Percentiles rank a stretch among this genome's conserved stretches.
Evolutionary conservation across 2,329 filamentous ascomycete species (phyloP).

Genomic region (Bertia moriformis): DNA sequence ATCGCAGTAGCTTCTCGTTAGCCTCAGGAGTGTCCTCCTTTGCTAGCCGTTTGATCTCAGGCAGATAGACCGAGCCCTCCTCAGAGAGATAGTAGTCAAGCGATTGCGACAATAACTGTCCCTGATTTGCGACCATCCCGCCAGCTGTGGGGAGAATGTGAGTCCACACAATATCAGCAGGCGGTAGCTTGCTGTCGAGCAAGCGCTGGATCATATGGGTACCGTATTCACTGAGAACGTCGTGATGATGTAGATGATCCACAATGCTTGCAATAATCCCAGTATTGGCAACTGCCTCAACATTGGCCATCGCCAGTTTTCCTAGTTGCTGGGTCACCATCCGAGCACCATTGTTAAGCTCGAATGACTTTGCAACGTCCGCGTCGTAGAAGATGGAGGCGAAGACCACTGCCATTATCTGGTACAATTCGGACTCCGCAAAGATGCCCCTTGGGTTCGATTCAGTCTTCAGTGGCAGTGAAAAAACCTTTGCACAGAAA

Average conservation of each 20-base stretch:
- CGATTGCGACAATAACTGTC: slow-evolving; percentile 38
- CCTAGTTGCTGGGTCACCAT: slow-evolving; percentile 35
- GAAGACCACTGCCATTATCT: slow-evolving; percentile 40
- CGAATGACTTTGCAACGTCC: slow-evolving; percentile 41
- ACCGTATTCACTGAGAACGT: slow-evolving; percentile 38
- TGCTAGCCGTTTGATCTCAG: slow-evolving; percentile 34
- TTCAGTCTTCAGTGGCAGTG: slow-evolving; percentile 36
- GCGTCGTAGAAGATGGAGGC: slow-evolving; percentile 39
- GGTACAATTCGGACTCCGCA: slow-evolving; percentile 40
- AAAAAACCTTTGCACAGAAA: slow-evolving; percentile 37
- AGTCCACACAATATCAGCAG: slow-evolving; percentile 38
- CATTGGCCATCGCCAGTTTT: slow-evolving; percentile 31
- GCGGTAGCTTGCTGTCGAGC: slow-evolving; percentile 32
- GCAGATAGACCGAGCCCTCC: slow-evolving; percentile 29
- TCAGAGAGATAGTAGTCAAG: slow-evolving; percentile 43
- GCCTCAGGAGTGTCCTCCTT: slow-evolving; percentile 30
- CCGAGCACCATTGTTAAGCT: slow-evolving; percentile 31
- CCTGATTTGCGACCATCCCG: slow-evolving; percentile 42
- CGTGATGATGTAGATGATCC: slow-evolving; percentile 26
- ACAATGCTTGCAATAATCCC: slow-evolving; percentile 29
- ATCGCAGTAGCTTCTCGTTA: slow-evolving; percentile 24
- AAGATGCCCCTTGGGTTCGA: slow-evolving; percentile 34
- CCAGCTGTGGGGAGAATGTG: slow-evolving; percentile 40
- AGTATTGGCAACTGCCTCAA: slow-evolving; percentile 28
- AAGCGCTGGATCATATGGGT: slow-evolving; percentile 38